Conservation (phyloP, 257 asterid genomes). For the Solanum habrochaites region DNA sequence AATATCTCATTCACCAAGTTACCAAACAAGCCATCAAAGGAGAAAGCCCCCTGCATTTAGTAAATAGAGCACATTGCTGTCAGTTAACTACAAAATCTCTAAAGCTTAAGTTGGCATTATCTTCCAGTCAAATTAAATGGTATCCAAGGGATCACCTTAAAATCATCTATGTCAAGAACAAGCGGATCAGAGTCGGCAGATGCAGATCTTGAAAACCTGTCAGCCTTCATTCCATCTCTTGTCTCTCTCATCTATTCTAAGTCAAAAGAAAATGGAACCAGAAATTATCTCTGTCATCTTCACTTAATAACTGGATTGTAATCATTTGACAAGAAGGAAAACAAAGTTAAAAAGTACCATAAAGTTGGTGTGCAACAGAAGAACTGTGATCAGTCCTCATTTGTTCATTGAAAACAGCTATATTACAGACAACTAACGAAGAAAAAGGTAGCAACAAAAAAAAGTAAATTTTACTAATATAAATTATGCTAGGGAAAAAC, state of each 20-base stretch:
- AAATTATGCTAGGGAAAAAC: not conserved
- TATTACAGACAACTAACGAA: not conserved
- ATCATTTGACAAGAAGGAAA: not conserved
- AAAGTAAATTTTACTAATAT: not conserved
- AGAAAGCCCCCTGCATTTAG: constrained; percentile 73
- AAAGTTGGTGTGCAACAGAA: not conserved
- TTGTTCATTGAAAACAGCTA: not conserved
- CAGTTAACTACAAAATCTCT: constrained; percentile 7
- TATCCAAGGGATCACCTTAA: constrained; percentile 50
- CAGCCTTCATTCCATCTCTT: constrained; percentile 44
- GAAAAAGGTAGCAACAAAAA: not conserved
- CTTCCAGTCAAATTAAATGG: not conserved
- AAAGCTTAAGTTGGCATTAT: not conserved
- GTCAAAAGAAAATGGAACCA: constrained; percentile 12
- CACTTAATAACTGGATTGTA: not conserved
- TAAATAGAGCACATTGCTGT: not conserved
- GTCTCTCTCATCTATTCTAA: constrained; percentile 65
- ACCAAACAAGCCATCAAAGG: constrained; percentile 89
- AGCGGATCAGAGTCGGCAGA: constrained; percentile 50
- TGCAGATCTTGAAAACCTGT: constrained; percentile 41
- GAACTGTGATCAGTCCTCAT: not conserved
- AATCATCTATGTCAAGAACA: constrained; percentile 83
- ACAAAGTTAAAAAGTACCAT: not conserved
- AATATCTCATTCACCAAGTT: constrained; percentile 79
- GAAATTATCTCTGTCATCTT: not conserved